Evolutionary conservation across 2,329 filamentous ascomycete species (phyloP), one percentile per base, ranked within the genome.

Genomic region (Diplodia seriata): DNA sequence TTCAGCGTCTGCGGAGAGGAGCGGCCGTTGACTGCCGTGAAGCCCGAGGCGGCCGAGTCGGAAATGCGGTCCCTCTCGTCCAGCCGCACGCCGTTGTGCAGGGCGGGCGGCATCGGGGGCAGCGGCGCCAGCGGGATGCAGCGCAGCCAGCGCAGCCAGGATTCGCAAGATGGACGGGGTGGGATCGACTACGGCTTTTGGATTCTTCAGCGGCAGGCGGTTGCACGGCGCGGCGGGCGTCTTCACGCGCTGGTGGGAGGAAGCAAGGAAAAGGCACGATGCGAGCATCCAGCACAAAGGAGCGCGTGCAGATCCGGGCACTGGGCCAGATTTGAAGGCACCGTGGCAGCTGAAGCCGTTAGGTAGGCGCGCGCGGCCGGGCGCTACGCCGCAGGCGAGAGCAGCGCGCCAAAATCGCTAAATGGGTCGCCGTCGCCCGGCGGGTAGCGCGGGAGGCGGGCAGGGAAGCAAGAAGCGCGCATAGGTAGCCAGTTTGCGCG

Each of bases 1-100:
- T 63, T 68, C 29, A 49, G 26, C 11, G 49, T 57, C 15, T 23
- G 38, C 23, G 33, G 49, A 8, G 64, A 38, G n/a, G 40, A 26
- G 33, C 66, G 66, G 50, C 66, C 57, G 38, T 68, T 68, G 49
- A 68, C 66, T 15, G 66, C 66, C 14, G 66, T 68, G 50, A 68
- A 68, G 47, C 66, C 66, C 15, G 56, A 61, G 15, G 38, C 49
- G 12, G 26, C 26, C 6, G 57, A 11, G 65, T 59, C 54, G 38
- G 64, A 31, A 18, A 54, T 36, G 23, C 63, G 47, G 53, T 63
- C 59, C 47, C 36, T 51, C 29, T 65, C 62, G 62, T 53, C 62
- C 23, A 57, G 64, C 14, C 64, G 23, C 23, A 66, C 53, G 64
- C 29, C 53, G 20, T 50, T 50, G 47, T 61, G 54, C 20, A 51